Conservation (phyloP, 768 basidiomycete genomes). For the Candolleomyces eurysporus region DNA sequence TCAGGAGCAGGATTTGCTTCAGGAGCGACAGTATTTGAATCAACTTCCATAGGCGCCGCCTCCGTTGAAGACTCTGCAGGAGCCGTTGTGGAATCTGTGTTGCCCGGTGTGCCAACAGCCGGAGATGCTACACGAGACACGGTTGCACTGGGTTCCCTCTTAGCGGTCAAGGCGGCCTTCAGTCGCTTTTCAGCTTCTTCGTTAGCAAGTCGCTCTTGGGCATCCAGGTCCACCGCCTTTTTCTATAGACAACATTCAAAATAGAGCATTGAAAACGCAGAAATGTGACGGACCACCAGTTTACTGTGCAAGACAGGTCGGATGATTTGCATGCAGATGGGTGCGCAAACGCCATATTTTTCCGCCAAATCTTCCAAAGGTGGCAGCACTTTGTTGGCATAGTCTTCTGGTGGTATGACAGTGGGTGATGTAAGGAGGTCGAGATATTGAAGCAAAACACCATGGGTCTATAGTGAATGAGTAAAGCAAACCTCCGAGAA, state of each 20-base stretch:
- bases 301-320: conserved; percentile 73
- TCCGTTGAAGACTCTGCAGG: conserved; percentile 30
- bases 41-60: conserved; percentile 53
- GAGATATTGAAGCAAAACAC: conserved; percentile 87
- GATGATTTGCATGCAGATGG: conserved; percentile 92
- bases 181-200: conserved; percentile 80
- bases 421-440: conserved; percentile 79
- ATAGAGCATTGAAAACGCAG: background rate
- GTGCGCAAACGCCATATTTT: conserved; percentile 76
- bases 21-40: conserved; percentile 15
- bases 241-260: conserved; percentile 35
- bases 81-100: conserved; percentile 17
- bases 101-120: conserved; percentile 28
- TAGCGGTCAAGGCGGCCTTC: conserved; percentile 76
- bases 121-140: conserved; percentile 68
- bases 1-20: conserved; percentile 24
- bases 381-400: conserved; percentile 72
- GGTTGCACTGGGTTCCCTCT: conserved; percentile 61
- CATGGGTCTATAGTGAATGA: conserved; percentile 67
- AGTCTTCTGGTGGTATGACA: conserved; percentile 68
- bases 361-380: conserved; percentile 69
- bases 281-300: conserved; percentile 49
- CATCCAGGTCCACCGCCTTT: conserved; percentile 61
- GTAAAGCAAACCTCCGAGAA: conserved; percentile 9
- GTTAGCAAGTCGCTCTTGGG: conserved; percentile 65